Evolutionary conservation across 305 asterid genomes (phyloP), one percentile per base, ranked within the genome.

Genomic region (Euphrasia arctica): DNA sequence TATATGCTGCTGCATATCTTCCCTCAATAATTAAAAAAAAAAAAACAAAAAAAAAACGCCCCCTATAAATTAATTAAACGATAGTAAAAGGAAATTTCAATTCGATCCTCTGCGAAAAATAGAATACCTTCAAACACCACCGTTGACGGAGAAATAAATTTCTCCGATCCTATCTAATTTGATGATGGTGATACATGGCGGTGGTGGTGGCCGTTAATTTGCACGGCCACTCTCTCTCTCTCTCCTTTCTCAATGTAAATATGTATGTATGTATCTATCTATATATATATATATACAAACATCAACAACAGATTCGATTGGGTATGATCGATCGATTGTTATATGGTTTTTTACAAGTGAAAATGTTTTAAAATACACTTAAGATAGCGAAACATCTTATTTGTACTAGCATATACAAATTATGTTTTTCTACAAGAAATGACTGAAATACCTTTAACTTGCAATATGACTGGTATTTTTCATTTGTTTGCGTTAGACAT

Each of bases 1-100:
- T 52, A 87, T 70, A 58, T 80, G 88, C 41, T 87, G 90, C 75
- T 82, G 96, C 97, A 87, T n/a, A n/a, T 89, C 73, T 81, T 81
- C 70, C 76, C 73, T 50, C 77, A 72, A 72, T 67, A 70, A n/a
- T n/a, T n/a, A n/a, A n/a, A n/a, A n/a, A n/a, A n/a, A n/a, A n/a
- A n/a, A n/a, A n/a, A n/a, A n/a, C n/a, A n/a, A 72, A 64, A 47
- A 15, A 52, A 52, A 52, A 72, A 34, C 13, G 65, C 70, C 66
- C 70, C 75, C 54, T 63, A 72, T 58, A 49, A 51, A 57, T 32
- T 11, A 4, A 56, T 9, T 4, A 4, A 57, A 9, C 42, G 13
- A 60, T 64, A 27, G n/a, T 31, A 66, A 14, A 31, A 31, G 25
- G 9, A 39, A 62, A 64, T 49, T 43, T 58, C 56, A 62, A 63